Percentiles rank a stretch among this genome's conserved stretches.
These are phyloP conservation scores for Deinandra increscens DNA, from an alignment of 129 eudicot species.

Conservation along the genomic window DNA sequence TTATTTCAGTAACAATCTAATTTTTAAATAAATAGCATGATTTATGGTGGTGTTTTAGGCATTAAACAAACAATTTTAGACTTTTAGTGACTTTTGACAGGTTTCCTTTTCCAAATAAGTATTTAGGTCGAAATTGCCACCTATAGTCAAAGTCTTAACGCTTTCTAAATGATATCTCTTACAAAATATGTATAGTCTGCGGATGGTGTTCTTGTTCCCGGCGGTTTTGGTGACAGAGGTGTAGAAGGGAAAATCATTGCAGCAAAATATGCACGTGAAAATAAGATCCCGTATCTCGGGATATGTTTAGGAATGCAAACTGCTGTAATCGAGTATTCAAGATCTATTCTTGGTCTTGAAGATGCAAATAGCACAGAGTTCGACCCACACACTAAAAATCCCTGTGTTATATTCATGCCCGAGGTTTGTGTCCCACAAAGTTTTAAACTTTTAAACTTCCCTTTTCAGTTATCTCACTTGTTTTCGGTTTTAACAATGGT, in stretches of 20 bases:
- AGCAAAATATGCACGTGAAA: conserved; percentile 40
- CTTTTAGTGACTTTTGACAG: too few relatives aligned
- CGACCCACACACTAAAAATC: conserved; percentile 60
- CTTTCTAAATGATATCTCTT: too few relatives aligned
- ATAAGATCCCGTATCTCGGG: conserved; percentile 38
- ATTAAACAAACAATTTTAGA: too few relatives aligned
- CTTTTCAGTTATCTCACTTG: not conserved
- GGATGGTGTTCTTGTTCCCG: conserved; percentile 50
- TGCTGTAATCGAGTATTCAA: conserved; percentile 39
- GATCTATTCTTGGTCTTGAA: conserved; percentile 64
- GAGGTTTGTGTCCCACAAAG: conserved; percentile 44
- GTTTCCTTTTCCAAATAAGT: too few relatives aligned
- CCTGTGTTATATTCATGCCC: conserved; percentile 90
- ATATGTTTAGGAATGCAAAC: conserved; percentile 43
- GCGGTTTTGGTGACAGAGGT: conserved; percentile 44
- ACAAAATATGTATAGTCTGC: conserved; percentile 47
- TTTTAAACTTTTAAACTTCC: not conserved
- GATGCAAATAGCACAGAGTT: conserved; percentile 91
- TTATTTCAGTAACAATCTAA: not conserved
- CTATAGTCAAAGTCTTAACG: too few relatives aligned
- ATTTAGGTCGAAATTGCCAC: too few relatives aligned
- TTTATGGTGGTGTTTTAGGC: too few relatives aligned
- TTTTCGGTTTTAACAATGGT: conserved; percentile 1
- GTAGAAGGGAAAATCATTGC: conserved; percentile 41
- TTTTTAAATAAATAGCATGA: too few relatives aligned